These are phyloP conservation scores for Pseudotsuga menziesii DNA, from an alignment of 75 land plant species.

Conservation along the genomic window DNA sequence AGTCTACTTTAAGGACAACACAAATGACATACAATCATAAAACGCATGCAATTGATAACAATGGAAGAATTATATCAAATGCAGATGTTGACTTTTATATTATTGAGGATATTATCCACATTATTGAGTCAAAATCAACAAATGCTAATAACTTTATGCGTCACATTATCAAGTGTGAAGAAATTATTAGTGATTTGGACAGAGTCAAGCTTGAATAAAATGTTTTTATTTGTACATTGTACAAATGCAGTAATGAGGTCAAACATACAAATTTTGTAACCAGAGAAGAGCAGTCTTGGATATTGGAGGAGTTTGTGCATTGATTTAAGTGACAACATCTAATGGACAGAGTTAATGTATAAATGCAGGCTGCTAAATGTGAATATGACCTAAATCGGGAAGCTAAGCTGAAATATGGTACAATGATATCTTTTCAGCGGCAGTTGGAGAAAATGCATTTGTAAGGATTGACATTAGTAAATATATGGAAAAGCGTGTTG, in stretches of 20 bases:
- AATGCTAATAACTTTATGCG: slow-evolving; percentile 89
- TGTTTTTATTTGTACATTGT: not conserved
- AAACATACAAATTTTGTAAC: too few relatives aligned
- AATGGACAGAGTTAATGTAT: slow-evolving; percentile 47
- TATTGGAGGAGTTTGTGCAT: too few relatives aligned
- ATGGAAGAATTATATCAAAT: slow-evolving; percentile 78
- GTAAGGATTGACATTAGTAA: slow-evolving; percentile 89
- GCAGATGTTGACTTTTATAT: slow-evolving; percentile 96
- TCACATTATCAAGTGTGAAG: slow-evolving; percentile 86
- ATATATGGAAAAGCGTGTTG: slow-evolving; percentile 91
- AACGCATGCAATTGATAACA: slow-evolving; percentile 75
- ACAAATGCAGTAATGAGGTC: too few relatives aligned
- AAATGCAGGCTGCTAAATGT: slow-evolving; percentile 53
- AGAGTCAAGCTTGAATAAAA: slow-evolving; percentile 54
- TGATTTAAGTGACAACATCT: too few relatives aligned
- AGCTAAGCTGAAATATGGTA: slow-evolving; percentile 63
- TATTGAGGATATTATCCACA: slow-evolving; percentile 81
- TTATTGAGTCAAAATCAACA: slow-evolving; percentile 66
- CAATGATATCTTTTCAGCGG: slow-evolving; percentile 28
- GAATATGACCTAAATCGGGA: slow-evolving; percentile 59
- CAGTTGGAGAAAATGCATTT: slow-evolving; percentile 69
- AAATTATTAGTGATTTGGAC: slow-evolving; percentile 61
- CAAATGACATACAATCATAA: slow-evolving; percentile 97
- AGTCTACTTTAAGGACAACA: slow-evolving; percentile 80
- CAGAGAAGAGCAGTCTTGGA: too few relatives aligned